Evolutionary conservation across 257 asterid genomes (phyloP), one percentile per base, ranked within the genome.

Genomic region (Ocimum tenuiflorum): DNA sequence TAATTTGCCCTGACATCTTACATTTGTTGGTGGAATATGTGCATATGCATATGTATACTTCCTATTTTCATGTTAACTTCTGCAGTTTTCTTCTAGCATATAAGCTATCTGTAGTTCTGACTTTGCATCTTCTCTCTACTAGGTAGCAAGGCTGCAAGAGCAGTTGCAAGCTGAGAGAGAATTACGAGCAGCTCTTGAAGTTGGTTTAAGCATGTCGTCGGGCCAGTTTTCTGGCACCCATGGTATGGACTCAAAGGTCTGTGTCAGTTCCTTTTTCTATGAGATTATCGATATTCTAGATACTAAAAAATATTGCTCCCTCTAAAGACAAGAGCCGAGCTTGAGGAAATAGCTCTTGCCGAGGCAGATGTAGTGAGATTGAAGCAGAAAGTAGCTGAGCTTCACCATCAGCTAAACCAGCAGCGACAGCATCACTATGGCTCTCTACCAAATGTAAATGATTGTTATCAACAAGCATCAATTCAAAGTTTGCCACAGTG

Each of bases 121-220:
- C 63, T 22, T 41, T 51, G 18, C 63, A 35, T 77, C 55, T 33
- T 63, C 67, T 61, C 65, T 72, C 69, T 68, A 35, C 56, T 43
- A 92, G 98, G 97, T 89, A 36, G 82, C 94, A 51, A 89, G 95
- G 80, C 80, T 92, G 78, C 96, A 89, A 84, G 98, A 91, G 75
- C 98, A 92, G 82, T 81, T 91, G 75, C 98, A 89, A 83, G 97
- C 95, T 27, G 98, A 92, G 80, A 89, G 96, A 80, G 98, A 92
- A 72, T 74, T 92, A 65, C 83, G 96, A 74, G 95, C 97, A 74
- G 98, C 97, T 51, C 71, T 89, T 57, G 98, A 91, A 82, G 95
- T 85, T 69, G 98, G 96, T 20, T 70, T 92, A 84, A 92, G 98
- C 85, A 87, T 92, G 95, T 85, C 98, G 29, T 79, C 98, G 61